Evolutionary conservation across 495 filamentous ascomycete species (phyloP).

Genomic region (Penicillium cataractarum): DNA sequence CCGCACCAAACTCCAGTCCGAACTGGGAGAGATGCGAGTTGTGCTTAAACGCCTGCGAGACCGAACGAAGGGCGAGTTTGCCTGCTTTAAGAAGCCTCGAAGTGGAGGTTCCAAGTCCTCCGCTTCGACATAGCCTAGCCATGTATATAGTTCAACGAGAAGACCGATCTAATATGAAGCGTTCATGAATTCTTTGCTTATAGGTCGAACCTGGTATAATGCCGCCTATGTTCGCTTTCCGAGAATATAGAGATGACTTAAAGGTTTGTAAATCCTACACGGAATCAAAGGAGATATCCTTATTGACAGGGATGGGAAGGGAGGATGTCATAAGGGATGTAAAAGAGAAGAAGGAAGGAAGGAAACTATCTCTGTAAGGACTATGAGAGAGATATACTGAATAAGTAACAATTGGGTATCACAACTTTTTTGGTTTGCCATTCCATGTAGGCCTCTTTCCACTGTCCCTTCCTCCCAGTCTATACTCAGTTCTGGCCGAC

Average conservation of each 20-base stretch:
- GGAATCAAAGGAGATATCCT: no score
- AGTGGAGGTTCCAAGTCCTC: conserved; percentile 30
- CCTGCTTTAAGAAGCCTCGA: conserved; percentile 66
- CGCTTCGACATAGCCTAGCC: conserved; percentile 9
- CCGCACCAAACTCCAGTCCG: conserved; percentile 73
- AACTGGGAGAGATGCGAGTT: conserved; percentile 85
- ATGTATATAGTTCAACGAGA: conserved; percentile 3
- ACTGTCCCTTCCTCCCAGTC: not conserved
- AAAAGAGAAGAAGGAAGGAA: no score
- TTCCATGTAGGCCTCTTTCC: conserved; percentile 6
- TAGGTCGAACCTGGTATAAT: conserved; percentile 4
- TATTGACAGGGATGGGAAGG: no score
- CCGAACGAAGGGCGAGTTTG: conserved; percentile 82
- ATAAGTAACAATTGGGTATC: conserved; percentile 31
- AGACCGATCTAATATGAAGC: conserved; percentile 6
- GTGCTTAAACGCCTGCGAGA: conserved; percentile 83
- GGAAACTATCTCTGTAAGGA: no score
- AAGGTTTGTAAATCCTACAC: no score
- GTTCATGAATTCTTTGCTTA: conserved; percentile 19
- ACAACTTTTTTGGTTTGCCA: conserved; percentile 13
- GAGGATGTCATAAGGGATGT: no score
- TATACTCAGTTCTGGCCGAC: conserved; percentile 47
- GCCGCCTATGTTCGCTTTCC: no score
- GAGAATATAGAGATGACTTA: no score
- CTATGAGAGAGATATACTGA: no score